Conservation (phyloP, 2,329 filamentous ascomycete species). For the Dactylonectria macrodidyma region DNA sequence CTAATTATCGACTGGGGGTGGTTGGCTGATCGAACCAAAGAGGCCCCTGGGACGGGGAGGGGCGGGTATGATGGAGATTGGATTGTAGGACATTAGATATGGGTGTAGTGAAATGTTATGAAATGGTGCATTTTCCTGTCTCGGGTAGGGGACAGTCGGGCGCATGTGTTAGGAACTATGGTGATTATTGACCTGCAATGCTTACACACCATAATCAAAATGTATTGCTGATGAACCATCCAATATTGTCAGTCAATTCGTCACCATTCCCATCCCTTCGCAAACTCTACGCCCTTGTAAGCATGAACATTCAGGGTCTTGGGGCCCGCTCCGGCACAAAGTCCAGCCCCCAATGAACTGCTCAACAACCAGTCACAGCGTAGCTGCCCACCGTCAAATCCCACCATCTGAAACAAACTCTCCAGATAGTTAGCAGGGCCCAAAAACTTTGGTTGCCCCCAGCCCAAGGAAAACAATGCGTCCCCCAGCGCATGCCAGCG, state of each 20-base stretch:
- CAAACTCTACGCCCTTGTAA: not conserved
- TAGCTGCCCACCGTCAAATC: conserved; percentile 8
- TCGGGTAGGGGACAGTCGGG: not conserved
- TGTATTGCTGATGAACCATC: no score
- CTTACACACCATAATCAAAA: no score
- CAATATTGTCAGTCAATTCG: not conserved
- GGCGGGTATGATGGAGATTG: conserved; percentile 41
- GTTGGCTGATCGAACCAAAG: conserved; percentile 9
- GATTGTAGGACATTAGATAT: conserved; percentile 14
- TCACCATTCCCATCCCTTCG: not conserved
- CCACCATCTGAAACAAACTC: conserved; percentile 23
- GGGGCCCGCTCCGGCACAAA: conserved; percentile 1
- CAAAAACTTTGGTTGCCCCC: conserved; percentile 8
- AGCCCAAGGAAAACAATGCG: not conserved
- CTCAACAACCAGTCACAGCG: conserved; percentile 16
- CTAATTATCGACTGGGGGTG: conserved; percentile 29
- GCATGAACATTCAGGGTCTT: conserved; percentile 25
- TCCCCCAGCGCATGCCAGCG: not conserved
- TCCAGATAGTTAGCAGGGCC: not conserved
- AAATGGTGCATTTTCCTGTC: not conserved
- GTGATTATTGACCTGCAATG: not conserved
- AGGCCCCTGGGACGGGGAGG: conserved; percentile 30
- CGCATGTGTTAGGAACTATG: not conserved
- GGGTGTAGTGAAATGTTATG: not conserved
- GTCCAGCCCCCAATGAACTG: conserved; percentile 14